A percentile compares a stretch with the other conserved stretches of the same genome.
These are phyloP conservation scores for Cucurbita ficifolia DNA, from an alignment of 306 rosid genomes.

Conservation along the genomic window DNA sequence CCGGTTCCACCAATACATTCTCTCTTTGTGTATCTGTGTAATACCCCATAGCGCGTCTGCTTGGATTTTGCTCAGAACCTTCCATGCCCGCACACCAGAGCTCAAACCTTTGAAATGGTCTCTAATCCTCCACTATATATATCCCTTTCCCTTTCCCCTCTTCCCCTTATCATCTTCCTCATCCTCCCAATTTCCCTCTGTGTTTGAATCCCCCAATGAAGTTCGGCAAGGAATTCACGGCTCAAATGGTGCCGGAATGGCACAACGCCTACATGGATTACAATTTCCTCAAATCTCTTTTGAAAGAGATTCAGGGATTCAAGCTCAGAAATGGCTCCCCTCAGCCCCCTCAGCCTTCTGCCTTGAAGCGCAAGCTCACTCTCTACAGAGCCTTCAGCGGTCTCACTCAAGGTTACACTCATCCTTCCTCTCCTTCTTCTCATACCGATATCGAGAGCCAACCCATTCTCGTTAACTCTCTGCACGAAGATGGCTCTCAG, in stretches of 20 bases:
- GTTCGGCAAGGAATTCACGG: constrained; percentile 51
- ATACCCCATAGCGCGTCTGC: neutral
- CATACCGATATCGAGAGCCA: constrained; percentile 39
- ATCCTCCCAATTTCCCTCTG: neutral
- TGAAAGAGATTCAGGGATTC: constrained; percentile 28
- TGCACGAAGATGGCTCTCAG: constrained; percentile 11
- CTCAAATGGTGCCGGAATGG: constrained; percentile 78
- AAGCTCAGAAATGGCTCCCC: constrained; percentile 10
- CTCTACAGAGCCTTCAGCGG: constrained; percentile 69
- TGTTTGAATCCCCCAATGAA: constrained; percentile 17
- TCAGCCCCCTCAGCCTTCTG: constrained; percentile 6
- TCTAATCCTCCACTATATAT: neutral
- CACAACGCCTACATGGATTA: constrained; percentile 61
- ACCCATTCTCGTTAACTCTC: constrained; percentile 32
- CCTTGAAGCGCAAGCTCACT: constrained; percentile 29
- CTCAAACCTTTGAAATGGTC: neutral
- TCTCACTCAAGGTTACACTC: constrained; percentile 21
- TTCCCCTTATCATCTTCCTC: neutral
- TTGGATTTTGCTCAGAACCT: neutral
- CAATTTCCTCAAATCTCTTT: constrained; percentile 23
- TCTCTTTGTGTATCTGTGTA: neutral
- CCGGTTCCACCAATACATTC: neutral
- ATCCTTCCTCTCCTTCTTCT: constrained; percentile 7
- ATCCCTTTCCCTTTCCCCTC: neutral
- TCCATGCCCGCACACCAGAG: neutral